Evolutionary conservation across 2,329 filamentous ascomycete species (phyloP).

Genomic region (Ciborinia camelliae): DNA sequence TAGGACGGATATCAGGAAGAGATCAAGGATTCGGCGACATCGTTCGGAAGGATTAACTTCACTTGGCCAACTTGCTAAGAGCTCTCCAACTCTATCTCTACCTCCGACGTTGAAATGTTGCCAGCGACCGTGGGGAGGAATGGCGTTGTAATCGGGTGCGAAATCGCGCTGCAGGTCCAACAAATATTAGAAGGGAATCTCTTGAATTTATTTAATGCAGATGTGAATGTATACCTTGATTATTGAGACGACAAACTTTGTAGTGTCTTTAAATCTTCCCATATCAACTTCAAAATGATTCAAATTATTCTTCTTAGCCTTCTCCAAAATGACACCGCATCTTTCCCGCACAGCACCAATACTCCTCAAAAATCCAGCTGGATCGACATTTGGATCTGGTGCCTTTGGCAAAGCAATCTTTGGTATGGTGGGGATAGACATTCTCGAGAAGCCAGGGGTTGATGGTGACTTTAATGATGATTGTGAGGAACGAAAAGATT

Average conservation of each 20-base stretch:
- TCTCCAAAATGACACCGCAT: constrained; percentile 58
- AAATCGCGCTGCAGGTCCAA: constrained; percentile 58
- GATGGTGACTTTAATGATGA: constrained; percentile 35
- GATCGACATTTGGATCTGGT: constrained; percentile 83
- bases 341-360: constrained; percentile 81
- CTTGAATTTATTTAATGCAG: neutral
- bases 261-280: constrained; percentile 64
- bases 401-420: constrained; percentile 79
- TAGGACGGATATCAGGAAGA: constrained; percentile 77
- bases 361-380: constrained; percentile 85
- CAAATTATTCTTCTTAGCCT: constrained; percentile 64
- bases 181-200: neutral
- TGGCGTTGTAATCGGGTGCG: constrained; percentile 63
- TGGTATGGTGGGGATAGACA: constrained; percentile 50
- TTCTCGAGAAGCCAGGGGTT: constrained; percentile 33
- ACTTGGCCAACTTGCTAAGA: constrained; percentile 66
- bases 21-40: constrained; percentile 70
- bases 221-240: constrained; percentile 57
- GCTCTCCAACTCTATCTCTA: constrained; percentile 66
- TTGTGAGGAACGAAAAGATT: constrained; percentile 23
- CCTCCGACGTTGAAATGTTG: constrained; percentile 83
- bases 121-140: constrained; percentile 83
- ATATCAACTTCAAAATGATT: constrained; percentile 70
- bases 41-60: constrained; percentile 66
- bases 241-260: constrained; percentile 67